Conservation (phyloP, 1,139 yeast species). For the Debaryomyces nepalensis region DNA sequence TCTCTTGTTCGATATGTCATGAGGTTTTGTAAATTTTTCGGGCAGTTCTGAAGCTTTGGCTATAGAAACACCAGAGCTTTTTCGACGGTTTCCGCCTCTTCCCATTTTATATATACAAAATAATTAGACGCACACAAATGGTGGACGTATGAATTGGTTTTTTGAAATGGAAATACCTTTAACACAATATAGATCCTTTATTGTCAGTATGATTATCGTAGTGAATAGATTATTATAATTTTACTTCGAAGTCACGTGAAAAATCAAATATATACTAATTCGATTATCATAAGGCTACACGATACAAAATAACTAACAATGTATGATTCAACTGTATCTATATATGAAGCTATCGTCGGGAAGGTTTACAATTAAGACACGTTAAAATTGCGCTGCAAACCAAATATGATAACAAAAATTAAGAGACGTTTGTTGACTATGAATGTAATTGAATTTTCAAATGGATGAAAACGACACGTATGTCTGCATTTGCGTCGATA, state of each 20-base stretch:
- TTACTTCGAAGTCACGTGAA: conserved; percentile 5
- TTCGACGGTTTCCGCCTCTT: conserved; percentile 13
- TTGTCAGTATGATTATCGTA: too few relatives aligned
- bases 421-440: not conserved
- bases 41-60: not conserved
- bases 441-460: conserved; percentile 5
- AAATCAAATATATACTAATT: too few relatives aligned
- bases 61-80: conserved; percentile 1
- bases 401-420: conserved; percentile 1
- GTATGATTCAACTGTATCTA: conserved; percentile 5
- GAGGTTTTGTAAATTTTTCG: conserved; percentile 1
- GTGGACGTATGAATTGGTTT: too few relatives aligned
- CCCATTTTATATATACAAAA: conserved; percentile 12
- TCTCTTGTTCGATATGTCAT: conserved; percentile 5
- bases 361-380: not conserved
- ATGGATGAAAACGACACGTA: not conserved
- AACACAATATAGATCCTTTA: too few relatives aligned
- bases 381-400: conserved; percentile 5
- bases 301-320: conserved; percentile 1
- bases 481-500: not conserved
- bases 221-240: too few relatives aligned
- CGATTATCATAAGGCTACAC: not conserved
- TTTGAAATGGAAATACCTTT: conserved; percentile 4
- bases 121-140: not conserved
- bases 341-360: conserved; percentile 4